A percentile compares a stretch with the other conserved stretches of the same genome.
phyloP scores from a whole-genome alignment of 2,329 filamentous ascomycete genomes.

The Zymoseptoria passerinii region DNA sequence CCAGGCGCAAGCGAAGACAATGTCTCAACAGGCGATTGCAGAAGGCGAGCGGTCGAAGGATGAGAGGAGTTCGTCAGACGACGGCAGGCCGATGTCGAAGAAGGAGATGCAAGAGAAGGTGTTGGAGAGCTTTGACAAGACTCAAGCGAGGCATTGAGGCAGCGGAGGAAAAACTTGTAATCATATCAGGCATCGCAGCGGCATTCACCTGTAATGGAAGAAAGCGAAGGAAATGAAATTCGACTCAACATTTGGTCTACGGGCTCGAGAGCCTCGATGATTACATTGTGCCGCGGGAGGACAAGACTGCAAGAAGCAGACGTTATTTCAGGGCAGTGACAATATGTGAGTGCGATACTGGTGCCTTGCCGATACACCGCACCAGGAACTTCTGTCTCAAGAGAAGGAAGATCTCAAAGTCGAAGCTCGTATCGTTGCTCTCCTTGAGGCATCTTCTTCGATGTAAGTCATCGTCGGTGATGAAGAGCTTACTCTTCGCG shows the following conservation, averaged over 20 bases:
- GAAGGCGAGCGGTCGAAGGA: slow-evolving; percentile 8
- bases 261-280: not conserved
- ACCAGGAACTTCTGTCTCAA: no score
- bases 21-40: slow-evolving; percentile 45
- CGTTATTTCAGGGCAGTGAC: not conserved
- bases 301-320: not conserved
- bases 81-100: slow-evolving; percentile 12
- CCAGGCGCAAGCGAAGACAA: slow-evolving; percentile 62
- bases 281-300: not conserved
- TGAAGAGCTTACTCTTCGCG: not conserved
- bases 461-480: not conserved
- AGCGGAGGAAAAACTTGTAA: not conserved
- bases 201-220: not conserved
- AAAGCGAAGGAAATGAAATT: not conserved
- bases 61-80: slow-evolving; percentile 2
- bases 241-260: not conserved
- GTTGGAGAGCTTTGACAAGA: slow-evolving; percentile 33
- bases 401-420: not conserved
- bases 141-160: slow-evolving; percentile 29
- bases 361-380: no score
- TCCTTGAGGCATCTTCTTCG: not conserved
- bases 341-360: not conserved
- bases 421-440: not conserved
- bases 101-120: slow-evolving; percentile 32
- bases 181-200: not conserved